Conservation (phyloP, 23 red algal genomes). For the Agarophyton chilense region DNA sequence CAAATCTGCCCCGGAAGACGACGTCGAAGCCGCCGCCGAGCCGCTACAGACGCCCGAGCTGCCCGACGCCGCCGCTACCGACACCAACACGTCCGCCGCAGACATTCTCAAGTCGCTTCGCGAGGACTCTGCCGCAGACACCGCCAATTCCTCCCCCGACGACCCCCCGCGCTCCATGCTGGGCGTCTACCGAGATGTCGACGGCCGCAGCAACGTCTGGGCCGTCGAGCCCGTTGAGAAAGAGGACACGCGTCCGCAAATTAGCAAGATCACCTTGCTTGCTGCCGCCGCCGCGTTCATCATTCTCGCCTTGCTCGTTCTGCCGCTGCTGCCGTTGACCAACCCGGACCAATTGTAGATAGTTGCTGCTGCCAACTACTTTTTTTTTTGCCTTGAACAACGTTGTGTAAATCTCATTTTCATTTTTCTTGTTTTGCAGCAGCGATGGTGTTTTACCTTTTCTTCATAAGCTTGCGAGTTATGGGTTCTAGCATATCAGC, state of each 20-base stretch:
- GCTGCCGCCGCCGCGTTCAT: conserved; percentile 52
- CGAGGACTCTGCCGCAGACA: conserved; percentile 45
- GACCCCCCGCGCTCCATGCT: conserved; percentile 49
- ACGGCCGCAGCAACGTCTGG: conserved; percentile 96
- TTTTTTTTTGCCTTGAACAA: no score
- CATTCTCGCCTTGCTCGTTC: conserved; percentile 46
- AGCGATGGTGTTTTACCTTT: not conserved
- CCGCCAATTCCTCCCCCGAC: not conserved
- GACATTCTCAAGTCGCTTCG: conserved; percentile 64
- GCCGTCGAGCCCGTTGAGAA: conserved; percentile 86
- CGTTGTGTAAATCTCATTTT: not conserved
- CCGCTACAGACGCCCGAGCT: not conserved
- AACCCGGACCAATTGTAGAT: conserved; percentile 78
- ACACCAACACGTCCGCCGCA: conserved; percentile 42
- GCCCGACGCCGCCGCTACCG: not conserved
- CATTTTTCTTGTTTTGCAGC: not conserved
- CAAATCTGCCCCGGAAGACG: not conserved
- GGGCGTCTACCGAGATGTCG: conserved; percentile 83
- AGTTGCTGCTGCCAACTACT: not conserved
- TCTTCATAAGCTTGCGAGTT: not conserved
- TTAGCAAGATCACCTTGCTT: conserved; percentile 49
- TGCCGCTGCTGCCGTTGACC: conserved; percentile 74
- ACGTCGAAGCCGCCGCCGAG: not conserved
- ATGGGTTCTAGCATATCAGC: no score
- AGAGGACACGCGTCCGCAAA: conserved; percentile 53